Conservation (phyloP, 2,329 filamentous ascomycete genomes). For the Botryotinia convoluta region DNA sequence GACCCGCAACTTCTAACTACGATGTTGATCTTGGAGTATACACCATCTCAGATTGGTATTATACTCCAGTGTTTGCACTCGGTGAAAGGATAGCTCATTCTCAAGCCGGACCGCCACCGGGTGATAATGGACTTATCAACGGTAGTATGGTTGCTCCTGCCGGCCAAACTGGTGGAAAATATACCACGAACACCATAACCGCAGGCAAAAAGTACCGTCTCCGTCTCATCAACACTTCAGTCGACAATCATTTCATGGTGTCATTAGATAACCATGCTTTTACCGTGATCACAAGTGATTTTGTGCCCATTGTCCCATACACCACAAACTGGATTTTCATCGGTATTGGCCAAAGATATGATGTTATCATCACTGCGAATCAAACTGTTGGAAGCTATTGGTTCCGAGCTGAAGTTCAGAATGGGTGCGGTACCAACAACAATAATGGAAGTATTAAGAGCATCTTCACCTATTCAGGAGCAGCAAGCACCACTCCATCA, state of each 20-base stretch:
- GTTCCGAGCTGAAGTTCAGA: constrained; percentile 42
- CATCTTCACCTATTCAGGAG: constrained; percentile 23
- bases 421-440: constrained; percentile 15
- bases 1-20: constrained; percentile 35
- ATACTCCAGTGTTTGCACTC: constrained; percentile 42
- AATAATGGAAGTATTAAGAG: constrained; percentile 19
- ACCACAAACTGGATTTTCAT: constrained; percentile 45
- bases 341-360: constrained; percentile 45
- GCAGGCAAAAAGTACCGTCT: constrained; percentile 44
- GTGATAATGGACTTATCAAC: constrained; percentile 49
- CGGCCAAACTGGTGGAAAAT: constrained; percentile 20
- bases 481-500: constrained; percentile 13
- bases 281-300: constrained; percentile 55
- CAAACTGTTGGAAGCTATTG: constrained; percentile 49
- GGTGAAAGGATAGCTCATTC: constrained; percentile 23
- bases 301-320: constrained; percentile 56
- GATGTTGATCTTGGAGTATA: constrained; percentile 26
- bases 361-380: constrained; percentile 46
- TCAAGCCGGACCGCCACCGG: background rate
- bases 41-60: constrained; percentile 23
- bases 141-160: constrained; percentile 36
- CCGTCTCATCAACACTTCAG: constrained; percentile 47
- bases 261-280: constrained; percentile 54
- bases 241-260: constrained; percentile 45
- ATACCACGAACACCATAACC: constrained; percentile 19